Percentiles rank a stretch among this genome's conserved stretches.
phyloP scores from a whole-genome alignment of 176 grass and related monocot genomes.

The Pharus latifolius region DNA sequence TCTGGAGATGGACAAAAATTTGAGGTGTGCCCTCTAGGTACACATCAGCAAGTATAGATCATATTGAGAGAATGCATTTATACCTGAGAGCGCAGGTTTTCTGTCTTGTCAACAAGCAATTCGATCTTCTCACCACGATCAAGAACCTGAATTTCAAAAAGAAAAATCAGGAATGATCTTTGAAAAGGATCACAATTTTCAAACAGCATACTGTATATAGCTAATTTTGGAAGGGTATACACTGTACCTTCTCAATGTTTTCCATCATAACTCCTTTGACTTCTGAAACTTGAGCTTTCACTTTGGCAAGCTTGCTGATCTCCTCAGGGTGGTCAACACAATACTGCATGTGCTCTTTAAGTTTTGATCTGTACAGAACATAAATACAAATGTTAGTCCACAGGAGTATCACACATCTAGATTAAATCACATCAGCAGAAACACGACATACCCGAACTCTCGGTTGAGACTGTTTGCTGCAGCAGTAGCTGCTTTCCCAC shows the following conservation, averaged over 20 bases:
- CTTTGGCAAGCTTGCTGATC: slow-evolving; percentile 81
- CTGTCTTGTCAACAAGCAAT: slow-evolving; percentile 85
- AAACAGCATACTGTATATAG: not conserved
- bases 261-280: slow-evolving; percentile 99
- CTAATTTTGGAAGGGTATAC: not conserved
- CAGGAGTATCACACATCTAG: not conserved
- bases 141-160: slow-evolving; percentile 52
- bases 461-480: slow-evolving; percentile 70
- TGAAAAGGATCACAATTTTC: not conserved
- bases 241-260: slow-evolving; percentile 86
- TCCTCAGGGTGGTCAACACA: slow-evolving; percentile 87
- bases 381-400: not conserved
- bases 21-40: not conserved
- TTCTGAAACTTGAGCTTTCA: slow-evolving; percentile 91
- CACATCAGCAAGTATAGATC: not conserved
- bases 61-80: not conserved
- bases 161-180: not conserved
- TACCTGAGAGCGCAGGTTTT: slow-evolving; percentile 86
- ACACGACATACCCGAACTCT: slow-evolving; percentile 55
- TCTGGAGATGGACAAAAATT: not conserved
- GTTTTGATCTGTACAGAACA: slow-evolving; percentile 53
- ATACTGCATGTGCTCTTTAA: slow-evolving; percentile 97
- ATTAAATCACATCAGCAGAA: not conserved
- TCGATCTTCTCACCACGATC: slow-evolving; percentile 93
- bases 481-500: slow-evolving; percentile 81